Evolutionary conservation across 2,329 filamentous ascomycete genomes (phyloP).

Genomic region (Xylaria sp.): DNA sequence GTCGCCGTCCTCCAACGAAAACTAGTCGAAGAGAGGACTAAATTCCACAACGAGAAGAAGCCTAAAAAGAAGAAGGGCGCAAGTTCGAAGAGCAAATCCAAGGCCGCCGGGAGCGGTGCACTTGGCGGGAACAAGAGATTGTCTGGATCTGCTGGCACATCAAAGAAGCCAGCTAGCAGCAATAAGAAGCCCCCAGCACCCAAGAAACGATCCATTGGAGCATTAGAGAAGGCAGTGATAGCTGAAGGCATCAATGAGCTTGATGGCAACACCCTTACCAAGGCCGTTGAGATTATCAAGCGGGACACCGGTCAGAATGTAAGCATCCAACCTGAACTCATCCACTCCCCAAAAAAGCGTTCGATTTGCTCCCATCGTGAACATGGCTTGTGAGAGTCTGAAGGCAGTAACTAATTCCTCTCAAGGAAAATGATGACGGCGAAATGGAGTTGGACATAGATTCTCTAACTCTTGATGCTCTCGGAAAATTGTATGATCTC

Average conservation of each 20-base stretch:
- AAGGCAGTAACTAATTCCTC: slow-evolving; percentile 33
- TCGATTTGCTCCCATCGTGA: background rate
- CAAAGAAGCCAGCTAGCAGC: slow-evolving; percentile 26
- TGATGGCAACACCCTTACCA: slow-evolving; percentile 78
- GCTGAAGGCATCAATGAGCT: slow-evolving; percentile 85
- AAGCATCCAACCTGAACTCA: slow-evolving; percentile 56
- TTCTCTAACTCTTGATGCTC: slow-evolving; percentile 64
- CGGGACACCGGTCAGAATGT: slow-evolving; percentile 81
- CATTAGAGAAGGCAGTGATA: slow-evolving; percentile 89
- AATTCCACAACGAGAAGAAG: slow-evolving; percentile 71
- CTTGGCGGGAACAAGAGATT: slow-evolving; percentile 56
- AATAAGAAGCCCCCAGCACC: slow-evolving; percentile 56
- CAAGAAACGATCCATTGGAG: slow-evolving; percentile 72
- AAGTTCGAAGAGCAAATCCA: slow-evolving; percentile 63
- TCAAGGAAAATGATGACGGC: slow-evolving; percentile 67
- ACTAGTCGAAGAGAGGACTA: slow-evolving; percentile 76
- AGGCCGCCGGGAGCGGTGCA: slow-evolving; percentile 50
- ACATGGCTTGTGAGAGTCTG: background rate
- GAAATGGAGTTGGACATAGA: slow-evolving; percentile 71
- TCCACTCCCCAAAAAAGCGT: background rate
- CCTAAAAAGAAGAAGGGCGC: slow-evolving; percentile 94
- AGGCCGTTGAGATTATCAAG: slow-evolving; percentile 90
- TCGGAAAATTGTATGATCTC: slow-evolving; percentile 61
- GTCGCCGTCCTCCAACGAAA: slow-evolving; percentile 74
- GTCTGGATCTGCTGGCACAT: slow-evolving; percentile 40